Evolutionary conservation across 1,284 basidiomycete species (phyloP).

Genomic region (Amylostereum areolatum): DNA sequence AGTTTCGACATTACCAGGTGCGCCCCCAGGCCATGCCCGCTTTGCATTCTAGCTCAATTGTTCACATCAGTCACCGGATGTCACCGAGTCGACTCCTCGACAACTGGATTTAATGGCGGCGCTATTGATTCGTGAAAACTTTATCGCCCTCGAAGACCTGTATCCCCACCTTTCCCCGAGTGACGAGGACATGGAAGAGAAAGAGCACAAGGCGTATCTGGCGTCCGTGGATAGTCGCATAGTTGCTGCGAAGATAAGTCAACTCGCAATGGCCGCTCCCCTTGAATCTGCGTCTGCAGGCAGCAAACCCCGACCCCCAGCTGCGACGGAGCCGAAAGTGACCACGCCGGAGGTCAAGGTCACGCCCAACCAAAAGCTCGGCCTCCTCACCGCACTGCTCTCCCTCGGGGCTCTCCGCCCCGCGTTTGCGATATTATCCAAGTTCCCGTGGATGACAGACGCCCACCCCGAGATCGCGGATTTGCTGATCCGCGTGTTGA

Average conservation of each 20-base stretch:
- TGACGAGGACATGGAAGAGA: slow-evolving; percentile 68
- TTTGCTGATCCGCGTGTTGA: slow-evolving; percentile 71
- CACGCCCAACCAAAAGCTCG: slow-evolving; percentile 75
- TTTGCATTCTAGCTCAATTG: slow-evolving; percentile 12
- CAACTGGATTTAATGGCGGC: slow-evolving; percentile 82
- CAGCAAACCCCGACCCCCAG: slow-evolving; percentile 18
- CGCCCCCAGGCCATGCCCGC: slow-evolving; percentile 15
- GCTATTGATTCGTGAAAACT: slow-evolving; percentile 82
- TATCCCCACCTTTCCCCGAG: slow-evolving; percentile 80
- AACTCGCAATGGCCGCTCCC: slow-evolving; percentile 86
- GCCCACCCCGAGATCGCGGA: slow-evolving; percentile 82
- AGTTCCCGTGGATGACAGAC: slow-evolving; percentile 84
- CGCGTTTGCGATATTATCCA: slow-evolving; percentile 73
- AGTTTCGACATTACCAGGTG: slow-evolving; percentile 88
- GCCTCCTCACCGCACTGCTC: slow-evolving; percentile 77
- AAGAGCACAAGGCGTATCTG: slow-evolving; percentile 61
- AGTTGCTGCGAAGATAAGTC: slow-evolving; percentile 67
- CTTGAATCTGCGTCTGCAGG: slow-evolving; percentile 51
- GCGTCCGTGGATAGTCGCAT: slow-evolving; percentile 62
- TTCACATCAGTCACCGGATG: slow-evolving; percentile 42
- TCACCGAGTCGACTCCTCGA: slow-evolving; percentile 57
- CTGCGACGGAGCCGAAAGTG: slow-evolving; percentile 36
- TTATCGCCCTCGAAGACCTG: slow-evolving; percentile 81
- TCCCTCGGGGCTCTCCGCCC: slow-evolving; percentile 80
- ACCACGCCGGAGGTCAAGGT: slow-evolving; percentile 43